Evolutionary conservation across 2,329 filamentous ascomycete species (phyloP).

Genomic region (Diaporthe eres): DNA sequence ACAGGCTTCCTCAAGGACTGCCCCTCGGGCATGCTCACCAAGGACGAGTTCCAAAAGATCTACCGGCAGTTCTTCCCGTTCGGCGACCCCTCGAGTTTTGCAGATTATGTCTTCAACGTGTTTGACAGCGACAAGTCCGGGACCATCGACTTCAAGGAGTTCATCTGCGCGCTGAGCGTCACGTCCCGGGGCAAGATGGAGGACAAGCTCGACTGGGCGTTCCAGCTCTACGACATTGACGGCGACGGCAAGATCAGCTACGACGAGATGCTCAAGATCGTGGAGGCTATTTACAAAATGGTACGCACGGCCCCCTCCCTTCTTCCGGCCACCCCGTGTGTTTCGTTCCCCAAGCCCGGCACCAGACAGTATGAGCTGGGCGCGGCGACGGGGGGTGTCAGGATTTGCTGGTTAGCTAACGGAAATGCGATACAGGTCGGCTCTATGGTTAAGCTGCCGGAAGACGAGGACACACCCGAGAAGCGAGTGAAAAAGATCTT

Average conservation of each 20-base stretch:
- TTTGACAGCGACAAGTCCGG: constrained; percentile 98
- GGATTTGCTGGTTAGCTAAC: not conserved
- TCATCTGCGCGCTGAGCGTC: constrained; percentile 97
- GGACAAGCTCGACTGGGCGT: constrained; percentile 99
- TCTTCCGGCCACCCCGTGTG: not conserved
- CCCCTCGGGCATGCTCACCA: constrained; percentile 95
- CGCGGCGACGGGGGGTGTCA: not conserved
- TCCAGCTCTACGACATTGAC: constrained; percentile 99
- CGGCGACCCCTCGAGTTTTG: constrained; percentile 96
- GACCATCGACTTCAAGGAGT: constrained; percentile 99
- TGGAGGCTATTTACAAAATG: constrained; percentile 99
- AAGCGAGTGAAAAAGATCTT: constrained; percentile 99
- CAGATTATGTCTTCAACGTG: constrained; percentile 99
- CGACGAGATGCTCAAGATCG: constrained; percentile 98
- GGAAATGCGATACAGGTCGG: constrained; percentile 76
- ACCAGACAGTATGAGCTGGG: no score
- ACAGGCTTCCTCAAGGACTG: constrained; percentile 98
- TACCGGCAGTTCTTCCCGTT: constrained; percentile 99
- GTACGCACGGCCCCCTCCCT: constrained; percentile 61
- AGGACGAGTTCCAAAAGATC: constrained; percentile 99
- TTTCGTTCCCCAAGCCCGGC: not conserved
- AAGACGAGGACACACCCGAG: constrained; percentile 98
- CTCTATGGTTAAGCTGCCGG: constrained; percentile 98
- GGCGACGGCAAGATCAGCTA: constrained; percentile 99
- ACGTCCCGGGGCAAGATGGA: constrained; percentile 99